A percentile compares a stretch with the other conserved stretches of the same genome.
These are phyloP conservation scores for Jackrogersella multiformis DNA, from an alignment of 495 filamentous ascomycete species.

Conservation along the genomic window DNA sequence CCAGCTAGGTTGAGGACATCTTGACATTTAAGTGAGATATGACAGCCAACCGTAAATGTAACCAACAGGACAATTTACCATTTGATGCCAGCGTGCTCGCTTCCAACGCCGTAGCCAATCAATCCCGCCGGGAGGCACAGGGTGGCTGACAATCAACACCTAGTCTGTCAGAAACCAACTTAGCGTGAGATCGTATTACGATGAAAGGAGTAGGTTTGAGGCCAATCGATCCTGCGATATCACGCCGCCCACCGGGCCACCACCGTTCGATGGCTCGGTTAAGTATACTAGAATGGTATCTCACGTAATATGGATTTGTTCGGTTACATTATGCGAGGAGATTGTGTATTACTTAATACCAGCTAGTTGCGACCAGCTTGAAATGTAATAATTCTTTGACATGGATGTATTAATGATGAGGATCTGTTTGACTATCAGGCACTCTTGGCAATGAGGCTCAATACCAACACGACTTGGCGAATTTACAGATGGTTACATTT, in stretches of 20 bases:
- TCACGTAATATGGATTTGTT: no score
- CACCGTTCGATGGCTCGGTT: conserved; percentile 9
- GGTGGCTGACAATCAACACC: conserved; percentile 1
- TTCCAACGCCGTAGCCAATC: conserved; percentile 6
- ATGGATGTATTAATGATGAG: no score
- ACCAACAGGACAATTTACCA: not conserved
- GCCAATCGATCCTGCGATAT: conserved; percentile 9
- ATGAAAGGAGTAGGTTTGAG: not conserved
- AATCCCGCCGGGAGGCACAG: not conserved
- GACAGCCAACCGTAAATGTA: not conserved
- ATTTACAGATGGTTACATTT: no score
- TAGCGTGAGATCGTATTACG: not conserved
- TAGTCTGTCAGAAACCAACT: conserved; percentile 7
- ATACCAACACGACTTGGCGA: no score
- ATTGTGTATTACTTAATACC: no score
- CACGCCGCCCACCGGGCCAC: conserved; percentile 13
- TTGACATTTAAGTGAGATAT: conserved; percentile 2
- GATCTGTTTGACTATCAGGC: no score
- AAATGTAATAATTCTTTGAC: no score
- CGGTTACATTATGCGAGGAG: no score
- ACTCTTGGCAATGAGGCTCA: no score
- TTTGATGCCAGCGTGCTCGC: not conserved
- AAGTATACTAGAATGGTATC: not conserved
- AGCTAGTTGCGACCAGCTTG: no score
- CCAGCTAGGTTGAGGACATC: not conserved